phyloP scores from a whole-genome alignment of 306 rosid species.

The Senna tora region DNA sequence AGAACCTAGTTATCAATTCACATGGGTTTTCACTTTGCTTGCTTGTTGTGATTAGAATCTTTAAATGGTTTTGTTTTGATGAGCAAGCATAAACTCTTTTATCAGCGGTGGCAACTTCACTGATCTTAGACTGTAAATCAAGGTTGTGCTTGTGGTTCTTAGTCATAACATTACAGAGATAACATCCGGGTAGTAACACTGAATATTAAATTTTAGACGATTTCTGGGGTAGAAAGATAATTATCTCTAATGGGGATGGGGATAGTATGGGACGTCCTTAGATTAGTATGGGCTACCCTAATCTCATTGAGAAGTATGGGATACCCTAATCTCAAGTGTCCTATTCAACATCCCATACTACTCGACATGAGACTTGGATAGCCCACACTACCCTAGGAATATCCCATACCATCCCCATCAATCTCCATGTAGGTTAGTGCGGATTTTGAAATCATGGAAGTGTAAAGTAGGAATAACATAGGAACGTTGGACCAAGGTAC shows the following conservation, averaged over 20 bases:
- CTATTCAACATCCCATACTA: too few species aligned
- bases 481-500: not conserved
- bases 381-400: too few species aligned
- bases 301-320: too few species aligned
- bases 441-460: not conserved
- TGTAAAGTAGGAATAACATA: not conserved
- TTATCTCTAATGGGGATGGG: too few species aligned
- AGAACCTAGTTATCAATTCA: constrained; percentile 19
- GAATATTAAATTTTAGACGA: not conserved
- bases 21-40: not conserved
- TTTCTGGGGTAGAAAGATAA: not conserved
- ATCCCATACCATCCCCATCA: too few species aligned
- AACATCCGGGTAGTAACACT: not conserved
- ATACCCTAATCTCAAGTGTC: too few species aligned
- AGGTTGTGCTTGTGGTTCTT: not conserved
- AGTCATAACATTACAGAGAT: not conserved
- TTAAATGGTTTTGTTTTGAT: not conserved
- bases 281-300: too few species aligned
- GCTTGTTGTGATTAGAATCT: not conserved
- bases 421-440: not conserved
- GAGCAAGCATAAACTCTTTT: not conserved
- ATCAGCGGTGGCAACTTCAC: not conserved
- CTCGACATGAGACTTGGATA: too few species aligned
- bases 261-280: too few species aligned
- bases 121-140: not conserved